These are phyloP conservation scores for Neurospora sp. DNA, from an alignment of 495 filamentous ascomycete species.

Conservation along the genomic window DNA sequence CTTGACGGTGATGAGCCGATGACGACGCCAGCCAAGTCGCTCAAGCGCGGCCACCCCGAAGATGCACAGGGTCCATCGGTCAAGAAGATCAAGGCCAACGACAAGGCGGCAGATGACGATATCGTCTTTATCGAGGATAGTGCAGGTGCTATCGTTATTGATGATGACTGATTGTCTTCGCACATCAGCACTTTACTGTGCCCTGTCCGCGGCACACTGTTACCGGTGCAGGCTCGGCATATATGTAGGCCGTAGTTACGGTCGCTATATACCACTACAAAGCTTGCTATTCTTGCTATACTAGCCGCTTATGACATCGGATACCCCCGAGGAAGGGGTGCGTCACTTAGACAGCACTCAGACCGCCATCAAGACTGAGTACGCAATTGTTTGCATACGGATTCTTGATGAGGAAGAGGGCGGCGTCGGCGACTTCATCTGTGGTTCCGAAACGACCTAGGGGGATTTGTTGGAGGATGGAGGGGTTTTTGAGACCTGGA, in stretches of 20 bases:
- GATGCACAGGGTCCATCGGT: slow-evolving; percentile 10
- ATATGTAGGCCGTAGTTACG: not conserved
- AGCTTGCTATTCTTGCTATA: not conserved
- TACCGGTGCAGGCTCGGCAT: not conserved
- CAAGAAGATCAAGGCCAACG: slow-evolving; percentile 37
- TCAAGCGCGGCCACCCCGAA: slow-evolving; percentile 29
- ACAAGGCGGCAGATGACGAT: slow-evolving; percentile 25
- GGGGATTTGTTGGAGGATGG: slow-evolving; percentile 42
- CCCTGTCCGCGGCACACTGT: not conserved
- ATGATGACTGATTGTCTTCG: slow-evolving; percentile 20
- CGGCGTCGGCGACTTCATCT: slow-evolving; percentile 72
- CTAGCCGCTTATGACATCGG: not conserved
- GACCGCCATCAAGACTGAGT: slow-evolving; percentile 75
- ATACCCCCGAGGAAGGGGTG: not conserved
- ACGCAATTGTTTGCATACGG: slow-evolving; percentile 77
- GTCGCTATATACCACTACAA: not conserved
- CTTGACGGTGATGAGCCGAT: slow-evolving; percentile 9
- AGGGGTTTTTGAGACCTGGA: slow-evolving; percentile 17
- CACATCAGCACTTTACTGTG: not conserved
- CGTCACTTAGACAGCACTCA: slow-evolving; percentile 51
- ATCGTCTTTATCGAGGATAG: slow-evolving; percentile 46
- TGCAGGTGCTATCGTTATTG: slow-evolving; percentile 61
- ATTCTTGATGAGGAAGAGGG: slow-evolving; percentile 66
- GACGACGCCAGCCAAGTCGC: slow-evolving; percentile 6
- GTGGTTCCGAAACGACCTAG: slow-evolving; percentile 57